These are phyloP conservation scores for Hypomyces rosellus DNA, from an alignment of 2,329 filamentous ascomycete genomes.

Conservation along the genomic window DNA sequence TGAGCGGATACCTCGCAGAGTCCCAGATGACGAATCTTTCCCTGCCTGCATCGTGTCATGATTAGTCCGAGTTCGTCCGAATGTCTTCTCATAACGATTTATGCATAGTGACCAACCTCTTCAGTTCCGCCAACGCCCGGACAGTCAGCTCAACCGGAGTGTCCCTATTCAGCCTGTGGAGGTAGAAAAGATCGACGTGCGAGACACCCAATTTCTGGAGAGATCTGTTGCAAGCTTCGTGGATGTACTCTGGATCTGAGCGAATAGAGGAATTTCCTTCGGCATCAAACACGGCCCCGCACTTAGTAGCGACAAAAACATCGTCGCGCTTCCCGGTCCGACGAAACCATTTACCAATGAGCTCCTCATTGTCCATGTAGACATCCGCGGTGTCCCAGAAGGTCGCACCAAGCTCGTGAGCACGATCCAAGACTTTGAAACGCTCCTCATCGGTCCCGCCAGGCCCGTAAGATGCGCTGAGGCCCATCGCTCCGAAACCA, in stretches of 20 bases:
- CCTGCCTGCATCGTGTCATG: slow-evolving; percentile 14
- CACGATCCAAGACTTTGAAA: slow-evolving; percentile 44
- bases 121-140: slow-evolving; percentile 39
- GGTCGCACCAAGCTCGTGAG: slow-evolving; percentile 42
- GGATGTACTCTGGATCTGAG: slow-evolving; percentile 15
- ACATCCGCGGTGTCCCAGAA: slow-evolving; percentile 46
- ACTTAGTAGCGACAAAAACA: slow-evolving; percentile 43
- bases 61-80: too few species aligned
- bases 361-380: slow-evolving; percentile 42
- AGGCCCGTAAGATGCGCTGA: slow-evolving; percentile 34
- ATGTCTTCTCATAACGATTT: background rate
- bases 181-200: slow-evolving; percentile 51
- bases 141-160: slow-evolving; percentile 46
- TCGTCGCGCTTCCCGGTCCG: slow-evolving; percentile 40
- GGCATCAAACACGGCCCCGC: slow-evolving; percentile 18
- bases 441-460: slow-evolving; percentile 39
- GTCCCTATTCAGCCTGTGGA: slow-evolving; percentile 42
- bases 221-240: slow-evolving; percentile 22
- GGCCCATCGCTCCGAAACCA: slow-evolving; percentile 50
- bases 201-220: slow-evolving; percentile 42
- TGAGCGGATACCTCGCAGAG: slow-evolving; percentile 39
- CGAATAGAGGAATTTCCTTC: background rate
- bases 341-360: slow-evolving; percentile 46
- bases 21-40: slow-evolving; percentile 50
- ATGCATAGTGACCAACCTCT: slow-evolving; percentile 23